Evolutionary conservation across 805 yeast species (phyloP), one percentile per base, ranked within the genome.

Genomic region (Grigorovia yakushimaensis): DNA sequence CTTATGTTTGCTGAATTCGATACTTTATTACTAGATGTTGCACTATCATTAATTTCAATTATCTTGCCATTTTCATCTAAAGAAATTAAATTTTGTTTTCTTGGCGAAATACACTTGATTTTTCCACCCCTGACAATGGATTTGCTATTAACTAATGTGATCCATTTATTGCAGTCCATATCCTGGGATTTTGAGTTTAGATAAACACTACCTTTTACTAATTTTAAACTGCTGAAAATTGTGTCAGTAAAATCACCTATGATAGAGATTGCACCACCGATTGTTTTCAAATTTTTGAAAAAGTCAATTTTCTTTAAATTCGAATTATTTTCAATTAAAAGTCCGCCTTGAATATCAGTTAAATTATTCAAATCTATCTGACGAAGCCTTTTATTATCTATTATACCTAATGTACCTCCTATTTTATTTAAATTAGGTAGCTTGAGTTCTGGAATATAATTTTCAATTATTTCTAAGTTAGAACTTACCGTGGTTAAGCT

Each of bases 251-350:
- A 77, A 44, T 73, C 68, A 18, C 95, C 95, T 43, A 72, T 72
- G 47, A 85, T 71, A 56, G 83, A 82, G 50, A 85, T 75, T 1
- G 89, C 94, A 38, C 94, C 95, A 22, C 91, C 94, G 58, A 85
- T 79, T 19, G 77, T 69, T 46, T 64, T 70, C 48, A 85, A 70
- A 41, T 70, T 69, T 6, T 85, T 78, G 57, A 85, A 75, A 54
- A 80, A 82, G 58, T 78, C 72, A 47, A 85, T 66, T 41, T 70
- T 71, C 15, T 65, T 69, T 45, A 85, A 58, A 22, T 61, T 59
- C 1, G 77, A 68, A 58, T 85, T 85, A 54, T 82, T 77, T 4
- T 77, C 73, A 46, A 85, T 65, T 79, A 84, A 81, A 52, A 85
- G 69, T 0, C 94, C 94, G 19, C 95, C 95, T 36, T 83, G 83